Evolutionary conservation across 2,329 filamentous ascomycete species (phyloP).

Genomic region (Verticillium longisporum): DNA sequence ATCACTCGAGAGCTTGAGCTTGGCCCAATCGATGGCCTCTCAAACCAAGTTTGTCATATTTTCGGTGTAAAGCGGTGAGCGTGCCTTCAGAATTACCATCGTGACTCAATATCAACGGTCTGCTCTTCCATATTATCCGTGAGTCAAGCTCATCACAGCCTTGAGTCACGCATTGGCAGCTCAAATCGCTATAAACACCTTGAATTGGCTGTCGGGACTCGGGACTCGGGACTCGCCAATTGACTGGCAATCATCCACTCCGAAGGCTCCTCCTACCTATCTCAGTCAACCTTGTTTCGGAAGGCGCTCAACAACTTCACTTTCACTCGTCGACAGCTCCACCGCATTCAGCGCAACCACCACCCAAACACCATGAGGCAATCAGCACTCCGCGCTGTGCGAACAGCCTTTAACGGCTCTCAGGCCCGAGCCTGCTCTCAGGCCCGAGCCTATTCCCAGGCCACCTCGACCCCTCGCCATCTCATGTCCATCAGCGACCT

Average conservation of each 20-base stretch:
- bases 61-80: slow-evolving; percentile 12
- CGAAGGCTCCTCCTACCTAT: no score
- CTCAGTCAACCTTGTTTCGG: no score
- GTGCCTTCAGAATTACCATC: slow-evolving; percentile 4
- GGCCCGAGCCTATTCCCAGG: slow-evolving; percentile 34
- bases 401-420: slow-evolving; percentile 24
- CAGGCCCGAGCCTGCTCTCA: slow-evolving; percentile 38
- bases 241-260: not conserved
- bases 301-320: not conserved
- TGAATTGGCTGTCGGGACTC: not conserved
- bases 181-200: not conserved
- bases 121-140: not conserved
- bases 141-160: not conserved
- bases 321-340: not conserved
- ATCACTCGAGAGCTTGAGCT: not conserved
- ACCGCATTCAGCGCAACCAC: not conserved
- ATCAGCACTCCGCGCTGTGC: slow-evolving; percentile 23
- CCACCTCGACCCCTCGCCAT: slow-evolving; percentile 57
- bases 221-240: not conserved
- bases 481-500: slow-evolving; percentile 89
- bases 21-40: not conserved
- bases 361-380: slow-evolving; percentile 22
- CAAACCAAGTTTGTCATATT: slow-evolving; percentile 3
- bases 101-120: slow-evolving; percentile 6
- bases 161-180: not conserved